These are phyloP conservation scores for Aspergillus bridgeri DNA, from an alignment of 495 filamentous ascomycete genomes.

Conservation along the genomic window DNA sequence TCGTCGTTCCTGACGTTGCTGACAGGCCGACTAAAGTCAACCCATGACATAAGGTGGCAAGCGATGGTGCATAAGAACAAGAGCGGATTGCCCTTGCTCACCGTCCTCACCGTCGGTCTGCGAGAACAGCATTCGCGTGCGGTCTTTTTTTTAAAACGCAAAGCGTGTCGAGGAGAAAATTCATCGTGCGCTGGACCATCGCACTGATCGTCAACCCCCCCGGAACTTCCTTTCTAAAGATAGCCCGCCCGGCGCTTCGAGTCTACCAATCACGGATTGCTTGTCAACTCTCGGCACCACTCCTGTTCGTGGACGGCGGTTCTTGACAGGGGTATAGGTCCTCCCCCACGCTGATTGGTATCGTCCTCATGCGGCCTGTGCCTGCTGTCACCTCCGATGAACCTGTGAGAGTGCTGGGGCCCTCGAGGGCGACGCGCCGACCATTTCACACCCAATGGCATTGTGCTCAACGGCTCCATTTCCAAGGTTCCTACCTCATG, in stretches of 20 bases:
- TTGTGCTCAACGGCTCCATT: conserved; percentile 1
- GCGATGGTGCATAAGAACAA: background rate
- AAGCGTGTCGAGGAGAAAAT: background rate
- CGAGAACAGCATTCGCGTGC: background rate
- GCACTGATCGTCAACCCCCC: background rate
- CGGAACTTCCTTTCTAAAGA: conserved; percentile 25
- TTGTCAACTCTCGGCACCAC: background rate
- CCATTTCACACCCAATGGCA: conserved; percentile 18
- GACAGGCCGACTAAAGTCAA: background rate
- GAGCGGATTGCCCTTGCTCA: background rate
- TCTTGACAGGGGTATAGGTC: conserved; percentile 21
- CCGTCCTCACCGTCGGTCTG: background rate
- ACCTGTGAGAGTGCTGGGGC: conserved; percentile 14
- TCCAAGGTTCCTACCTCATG: conserved; percentile 29
- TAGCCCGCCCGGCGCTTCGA: conserved; percentile 32
- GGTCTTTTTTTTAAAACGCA: background rate
- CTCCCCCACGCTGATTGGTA: conserved; percentile 16
- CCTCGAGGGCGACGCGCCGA: conserved; percentile 22
- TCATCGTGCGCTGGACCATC: background rate
- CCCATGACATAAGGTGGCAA: background rate
- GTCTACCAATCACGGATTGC: conserved; percentile 19
- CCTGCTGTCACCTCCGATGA: conserved; percentile 7
- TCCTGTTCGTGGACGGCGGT: conserved; percentile 14
- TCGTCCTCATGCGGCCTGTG: conserved; percentile 7
- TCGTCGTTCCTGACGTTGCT: conserved; percentile 5